Evolutionary conservation across 192 early-diverging fungal species (phyloP), one percentile per base, ranked within the genome.

Genomic region (Coemansia sp.): DNA sequence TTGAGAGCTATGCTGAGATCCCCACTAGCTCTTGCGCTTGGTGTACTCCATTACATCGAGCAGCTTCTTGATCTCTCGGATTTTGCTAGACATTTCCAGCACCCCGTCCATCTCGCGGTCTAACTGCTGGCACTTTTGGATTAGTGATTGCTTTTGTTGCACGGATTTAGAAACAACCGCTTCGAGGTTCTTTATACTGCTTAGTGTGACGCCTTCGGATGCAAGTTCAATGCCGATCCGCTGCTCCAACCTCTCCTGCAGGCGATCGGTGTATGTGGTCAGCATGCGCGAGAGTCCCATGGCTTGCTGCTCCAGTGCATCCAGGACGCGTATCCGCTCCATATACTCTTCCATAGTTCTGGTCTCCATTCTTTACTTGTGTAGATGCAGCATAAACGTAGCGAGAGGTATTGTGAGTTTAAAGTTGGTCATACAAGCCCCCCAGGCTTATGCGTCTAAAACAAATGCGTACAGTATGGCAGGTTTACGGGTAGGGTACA

Each of bases 251-350:
- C 71, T 68, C 67, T 81, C 70, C 34, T 77, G 75, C 34, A 77
- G 57, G 23, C 75, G 52, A 31, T 77, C 75, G 25, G 75, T 77
- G 65, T 77, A 77, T 32, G 75, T 77, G 1, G 69, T 77, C 7
- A 77, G 75, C 75, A 77, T 77, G 25, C 75, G 69, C 54, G 75
- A 77, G 2, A 77, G 69, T 22, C 75, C 75, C 75, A 77, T 77
- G 10, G 75, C 69, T 26, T 77, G 75, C 57, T 77, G 75, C 65
- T 77, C 75, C 32, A 77, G 53, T 24, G 69, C 69, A 52, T 77
- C 75, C 22, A 77, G 58, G 30, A 77, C 75, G 19, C 75, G 60
- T 28, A 77, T 77, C 24, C 75, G 75, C 58, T 77, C 75, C 75
- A 77, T 77, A 25, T 77, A 77, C 21, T 72, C 75, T 51, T 77